Percentiles rank a stretch among this genome's conserved stretches.
Evolutionary conservation across 2,329 filamentous ascomycete species (phyloP).

Genomic region (Amylocarpus encephaloides): DNA sequence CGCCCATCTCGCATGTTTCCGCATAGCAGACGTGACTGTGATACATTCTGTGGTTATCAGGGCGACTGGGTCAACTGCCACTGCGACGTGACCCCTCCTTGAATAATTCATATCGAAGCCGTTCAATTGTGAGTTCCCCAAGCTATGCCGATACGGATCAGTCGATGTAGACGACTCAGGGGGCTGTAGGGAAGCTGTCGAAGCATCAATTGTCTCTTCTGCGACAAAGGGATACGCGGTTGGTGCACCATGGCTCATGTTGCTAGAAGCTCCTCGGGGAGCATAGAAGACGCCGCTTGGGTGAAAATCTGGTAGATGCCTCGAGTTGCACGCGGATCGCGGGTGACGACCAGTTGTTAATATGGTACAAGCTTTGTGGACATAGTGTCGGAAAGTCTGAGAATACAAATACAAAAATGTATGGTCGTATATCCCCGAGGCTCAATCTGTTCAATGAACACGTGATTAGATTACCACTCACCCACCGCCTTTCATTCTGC

Average conservation of each 20-base stretch:
- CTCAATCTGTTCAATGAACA: neutral
- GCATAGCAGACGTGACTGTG: conserved; percentile 94
- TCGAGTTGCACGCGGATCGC: neutral
- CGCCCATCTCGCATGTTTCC: conserved; percentile 92
- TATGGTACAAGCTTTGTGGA: neutral
- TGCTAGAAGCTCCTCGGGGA: conserved; percentile 12
- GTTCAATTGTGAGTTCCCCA: conserved; percentile 11
- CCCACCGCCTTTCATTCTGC: neutral
- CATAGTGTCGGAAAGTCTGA: neutral
- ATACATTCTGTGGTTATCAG: conserved; percentile 98
- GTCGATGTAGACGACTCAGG: conserved; percentile 4
- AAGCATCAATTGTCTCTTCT: conserved; percentile 15
- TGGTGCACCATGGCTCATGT: conserved; percentile 28
- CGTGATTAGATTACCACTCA: neutral
- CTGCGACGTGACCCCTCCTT: conserved; percentile 47
- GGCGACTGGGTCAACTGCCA: conserved; percentile 84
- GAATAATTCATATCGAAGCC: conserved; percentile 16
- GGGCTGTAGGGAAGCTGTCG: conserved; percentile 12
- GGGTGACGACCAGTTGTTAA: neutral
- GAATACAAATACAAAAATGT: neutral
- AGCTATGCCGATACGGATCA: conserved; percentile 5
- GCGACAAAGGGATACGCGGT: conserved; percentile 14
- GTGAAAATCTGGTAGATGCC: neutral
- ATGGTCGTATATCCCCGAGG: neutral
- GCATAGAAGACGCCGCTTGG: conserved; percentile 6